Evolutionary conservation across 2,329 filamentous ascomycete genomes (phyloP).

Genomic region (Nemania sp.): DNA sequence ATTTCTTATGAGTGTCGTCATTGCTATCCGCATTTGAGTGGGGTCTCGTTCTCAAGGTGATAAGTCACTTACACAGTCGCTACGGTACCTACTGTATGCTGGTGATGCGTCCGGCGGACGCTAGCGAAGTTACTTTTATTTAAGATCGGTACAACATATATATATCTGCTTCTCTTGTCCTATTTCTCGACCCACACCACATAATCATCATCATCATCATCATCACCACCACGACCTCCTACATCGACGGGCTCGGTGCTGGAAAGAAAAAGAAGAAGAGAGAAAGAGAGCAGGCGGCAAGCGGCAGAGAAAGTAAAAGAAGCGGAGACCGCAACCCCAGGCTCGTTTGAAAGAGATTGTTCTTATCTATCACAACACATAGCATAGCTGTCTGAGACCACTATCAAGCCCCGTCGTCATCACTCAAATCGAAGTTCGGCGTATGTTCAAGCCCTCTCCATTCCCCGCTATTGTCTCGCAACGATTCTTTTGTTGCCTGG

Average conservation of each 20-base stretch:
- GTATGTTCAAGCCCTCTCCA: not conserved
- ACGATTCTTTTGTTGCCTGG: slow-evolving; percentile 11
- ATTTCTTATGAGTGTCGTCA: slow-evolving; percentile 16
- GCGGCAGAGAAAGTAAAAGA: too few species aligned
- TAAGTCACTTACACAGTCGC: too few species aligned
- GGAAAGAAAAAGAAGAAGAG: not conserved
- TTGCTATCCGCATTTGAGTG: not conserved
- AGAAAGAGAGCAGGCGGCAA: not conserved
- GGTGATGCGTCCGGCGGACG: not conserved
- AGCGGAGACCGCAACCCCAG: too few species aligned
- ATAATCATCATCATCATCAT: not conserved
- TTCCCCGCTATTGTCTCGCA: not conserved
- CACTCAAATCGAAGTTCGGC: not conserved
- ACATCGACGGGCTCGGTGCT: not conserved
- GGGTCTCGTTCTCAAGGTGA: not conserved
- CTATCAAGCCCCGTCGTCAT: not conserved
- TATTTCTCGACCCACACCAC: not conserved
- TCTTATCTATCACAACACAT: not conserved
- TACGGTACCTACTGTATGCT: not conserved
- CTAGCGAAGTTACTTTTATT: not conserved
- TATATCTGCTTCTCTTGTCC: not conserved
- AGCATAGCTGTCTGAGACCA: not conserved
- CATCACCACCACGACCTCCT: not conserved
- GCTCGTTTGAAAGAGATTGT: too few species aligned
- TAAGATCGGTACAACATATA: too few species aligned